A percentile compares a stretch with the other conserved stretches of the same genome.
Evolutionary conservation across 2,329 filamentous ascomycete species (phyloP).

Genomic region (Ceratocystis smalleyi): DNA sequence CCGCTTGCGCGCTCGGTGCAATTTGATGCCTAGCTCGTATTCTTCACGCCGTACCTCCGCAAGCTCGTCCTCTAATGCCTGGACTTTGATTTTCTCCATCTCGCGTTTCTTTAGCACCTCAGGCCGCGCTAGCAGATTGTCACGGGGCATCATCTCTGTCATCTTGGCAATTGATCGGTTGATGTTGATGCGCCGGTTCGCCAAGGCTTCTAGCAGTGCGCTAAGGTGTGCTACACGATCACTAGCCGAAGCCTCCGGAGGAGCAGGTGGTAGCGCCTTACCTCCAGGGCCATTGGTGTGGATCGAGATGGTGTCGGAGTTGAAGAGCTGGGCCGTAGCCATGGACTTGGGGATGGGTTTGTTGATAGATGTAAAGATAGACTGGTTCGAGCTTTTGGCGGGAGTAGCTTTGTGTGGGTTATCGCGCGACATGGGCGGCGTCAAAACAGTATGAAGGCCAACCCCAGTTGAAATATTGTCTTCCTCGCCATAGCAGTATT

Average conservation of each 20-base stretch:
- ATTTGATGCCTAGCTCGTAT: constrained; percentile 60
- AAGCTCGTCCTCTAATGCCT: constrained; percentile 48
- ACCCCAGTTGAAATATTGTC: constrained; percentile 10
- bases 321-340: constrained; percentile 10
- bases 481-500: not conserved
- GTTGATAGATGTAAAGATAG: constrained; percentile 1
- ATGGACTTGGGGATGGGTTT: constrained; percentile 9
- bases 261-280: constrained; percentile 47
- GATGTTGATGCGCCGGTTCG: constrained; percentile 55
- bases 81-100: constrained; percentile 48
- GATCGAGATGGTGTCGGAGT: constrained; percentile 16
- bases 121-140: constrained; percentile 50
- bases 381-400: not conserved
- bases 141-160: constrained; percentile 60
- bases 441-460: constrained; percentile 10
- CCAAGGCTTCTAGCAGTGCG: constrained; percentile 47
- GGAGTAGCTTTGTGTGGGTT: not conserved
- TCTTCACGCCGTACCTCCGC: constrained; percentile 60
- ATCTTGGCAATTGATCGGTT: constrained; percentile 59
- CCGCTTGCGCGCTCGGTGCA: constrained; percentile 61
- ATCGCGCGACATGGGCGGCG: constrained; percentile 8
- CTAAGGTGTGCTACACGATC: constrained; percentile 54
- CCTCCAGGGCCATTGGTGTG: constrained; percentile 19
- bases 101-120: constrained; percentile 44
- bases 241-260: constrained; percentile 41